A percentile compares a stretch with the other conserved stretches of the same genome.
phyloP scores from a whole-genome alignment of 176 grass and related monocot species.

The Chrysopogon serrulatus region DNA sequence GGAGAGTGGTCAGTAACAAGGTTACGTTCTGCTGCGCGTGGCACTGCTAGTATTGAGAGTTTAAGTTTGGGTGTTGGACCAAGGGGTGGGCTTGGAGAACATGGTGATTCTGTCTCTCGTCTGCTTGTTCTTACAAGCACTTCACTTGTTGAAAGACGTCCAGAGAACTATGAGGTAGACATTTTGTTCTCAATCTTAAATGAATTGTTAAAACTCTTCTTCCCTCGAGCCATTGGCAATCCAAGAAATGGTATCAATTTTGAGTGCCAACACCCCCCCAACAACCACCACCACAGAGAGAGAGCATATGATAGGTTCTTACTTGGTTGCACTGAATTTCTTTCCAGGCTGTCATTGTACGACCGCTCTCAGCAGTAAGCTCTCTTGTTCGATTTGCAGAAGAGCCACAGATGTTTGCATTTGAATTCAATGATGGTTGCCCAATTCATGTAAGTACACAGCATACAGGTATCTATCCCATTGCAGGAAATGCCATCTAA shows the following conservation, averaged over 20 bases:
- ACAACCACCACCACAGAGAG: background rate
- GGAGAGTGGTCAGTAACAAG: constrained; percentile 98
- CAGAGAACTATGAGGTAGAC: constrained; percentile 90
- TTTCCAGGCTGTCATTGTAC: constrained; percentile 84
- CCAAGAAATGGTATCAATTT: background rate
- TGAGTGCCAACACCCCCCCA: background rate
- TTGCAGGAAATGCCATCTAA: constrained; percentile 16
- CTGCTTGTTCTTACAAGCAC: constrained; percentile 90
- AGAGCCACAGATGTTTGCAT: constrained; percentile 99
- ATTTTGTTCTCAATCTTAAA: background rate
- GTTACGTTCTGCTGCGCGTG: constrained; percentile 84
- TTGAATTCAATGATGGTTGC: constrained; percentile 97
- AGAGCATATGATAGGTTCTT: constrained; percentile 14
- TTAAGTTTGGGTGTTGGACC: constrained; percentile 85
- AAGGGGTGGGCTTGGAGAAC: constrained; percentile 94
- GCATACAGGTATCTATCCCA: background rate
- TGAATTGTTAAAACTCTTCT: constrained; percentile 11
- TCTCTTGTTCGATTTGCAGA: constrained; percentile 94
- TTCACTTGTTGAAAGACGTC: constrained; percentile 90
- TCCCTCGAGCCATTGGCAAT: background rate
- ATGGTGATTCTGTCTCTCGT: constrained; percentile 93
- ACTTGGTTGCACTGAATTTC: constrained; percentile 14
- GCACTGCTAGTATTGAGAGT: constrained; percentile 80
- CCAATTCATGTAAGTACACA: constrained; percentile 89
- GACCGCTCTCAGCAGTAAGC: constrained; percentile 76